Base-by-base conservation (phyloP, 179 eudicot species). In the Monotropa hypopitys region DNA sequence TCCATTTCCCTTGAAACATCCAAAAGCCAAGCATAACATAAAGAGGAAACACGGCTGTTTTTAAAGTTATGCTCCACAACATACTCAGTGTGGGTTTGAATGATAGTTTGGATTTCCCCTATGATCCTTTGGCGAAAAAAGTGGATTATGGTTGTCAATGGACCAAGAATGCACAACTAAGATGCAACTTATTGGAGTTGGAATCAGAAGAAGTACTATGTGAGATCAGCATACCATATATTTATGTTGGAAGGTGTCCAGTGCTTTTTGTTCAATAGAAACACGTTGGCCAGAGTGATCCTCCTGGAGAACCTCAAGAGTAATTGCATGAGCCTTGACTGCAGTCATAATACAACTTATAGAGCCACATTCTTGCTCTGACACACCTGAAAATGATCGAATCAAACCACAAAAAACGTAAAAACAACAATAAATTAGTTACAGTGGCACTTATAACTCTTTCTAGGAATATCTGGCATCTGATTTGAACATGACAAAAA, bases 221-320 rank as follows among this genome's bases (percentile, higher is more conserved):
- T n/a, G n/a, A 54, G 26, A 65, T 62, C 4, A 20, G 70, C 83
- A 69, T 85, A 96, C 99, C 99, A 84, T 86, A 78, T 85, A 93
- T 85, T 88, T 81, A 81, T 87, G 90, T 83, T 87, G 86, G 86
- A 96, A 96, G 23, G 97, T 91, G 47, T 88, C 84, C 26, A 69
- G 76, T 70, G 98, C 88, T 76, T 90, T 87, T 69, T 85, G 83
- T 75, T 91, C 92, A 57, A 96, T 90, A 51, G 85, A 74, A 65
- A 78, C 80, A 67, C 83, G 84, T 67, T 91, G 96, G 63, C 78
- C 81, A 3, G 92, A 84, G 76, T 93, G 99, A 83, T 91, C 89
- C 72, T 84, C 83, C 75, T 77, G 82, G 66, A 96, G 88, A 74
- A 26, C 83, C 51, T 84, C 87, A 71, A 96, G 76, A 38, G 85